Percentiles rank a stretch among this genome's conserved stretches.
phyloP scores from a whole-genome alignment of 495 filamentous ascomycete species.

The Penicillium verhagenii region DNA sequence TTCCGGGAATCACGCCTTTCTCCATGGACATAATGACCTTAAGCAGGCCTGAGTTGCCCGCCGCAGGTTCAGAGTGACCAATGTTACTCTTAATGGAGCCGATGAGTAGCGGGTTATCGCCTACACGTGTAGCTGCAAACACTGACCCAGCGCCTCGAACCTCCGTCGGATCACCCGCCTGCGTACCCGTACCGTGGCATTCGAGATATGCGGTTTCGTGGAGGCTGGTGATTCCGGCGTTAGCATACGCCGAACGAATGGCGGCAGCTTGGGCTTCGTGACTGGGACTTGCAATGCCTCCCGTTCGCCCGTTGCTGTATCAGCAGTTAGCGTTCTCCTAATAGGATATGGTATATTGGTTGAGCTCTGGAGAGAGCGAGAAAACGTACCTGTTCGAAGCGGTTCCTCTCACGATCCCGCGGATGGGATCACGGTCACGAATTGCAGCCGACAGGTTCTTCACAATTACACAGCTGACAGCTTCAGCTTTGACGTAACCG shows the following conservation, averaged over 20 bases:
- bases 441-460: no score
- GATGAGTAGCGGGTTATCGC: constrained; percentile 25
- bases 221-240: constrained; percentile 30
- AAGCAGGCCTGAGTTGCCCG: constrained; percentile 57
- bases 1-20: constrained; percentile 48
- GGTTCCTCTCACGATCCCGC: no score
- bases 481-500: no score
- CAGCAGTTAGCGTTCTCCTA: no score
- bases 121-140: background rate
- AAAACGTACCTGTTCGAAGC: no score
- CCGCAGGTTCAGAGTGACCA: constrained; percentile 45
- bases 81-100: constrained; percentile 46
- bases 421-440: no score
- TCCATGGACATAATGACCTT: constrained; percentile 52
- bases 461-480: no score
- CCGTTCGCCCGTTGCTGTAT: constrained; percentile 37
- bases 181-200: constrained; percentile 28
- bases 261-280: constrained; percentile 27
- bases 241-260: constrained; percentile 32
- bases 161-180: constrained; percentile 60
- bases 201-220: constrained; percentile 37
- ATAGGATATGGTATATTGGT: no score
- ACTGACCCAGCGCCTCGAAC: constrained; percentile 13
- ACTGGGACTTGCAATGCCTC: constrained; percentile 38
- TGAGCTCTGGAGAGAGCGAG: no score